Evolutionary conservation across 768 basidiomycete genomes (phyloP).

Genomic region (Russula abietina): DNA sequence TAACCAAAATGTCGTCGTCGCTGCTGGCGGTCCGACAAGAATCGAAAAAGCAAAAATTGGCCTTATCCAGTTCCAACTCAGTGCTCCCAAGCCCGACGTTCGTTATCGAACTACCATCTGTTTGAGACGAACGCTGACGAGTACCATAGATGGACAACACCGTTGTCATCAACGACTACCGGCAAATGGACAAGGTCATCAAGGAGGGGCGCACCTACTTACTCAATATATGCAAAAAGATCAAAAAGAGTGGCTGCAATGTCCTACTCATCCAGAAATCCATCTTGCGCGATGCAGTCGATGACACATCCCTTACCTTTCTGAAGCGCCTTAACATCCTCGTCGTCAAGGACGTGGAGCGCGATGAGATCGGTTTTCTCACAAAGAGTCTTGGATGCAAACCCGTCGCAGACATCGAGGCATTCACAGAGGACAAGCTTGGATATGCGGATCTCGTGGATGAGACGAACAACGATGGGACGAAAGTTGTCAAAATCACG

Average conservation of each 20-base stretch:
- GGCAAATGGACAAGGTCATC: constrained; percentile 99
- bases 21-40: constrained; percentile 88
- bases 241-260: constrained; percentile 99
- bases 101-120: constrained; percentile 29
- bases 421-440: constrained; percentile 96
- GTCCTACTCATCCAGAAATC: constrained; percentile 99
- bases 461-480: constrained; percentile 72
- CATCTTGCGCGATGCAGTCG: constrained; percentile 98
- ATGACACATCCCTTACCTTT: constrained; percentile 95
- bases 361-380: constrained; percentile 97
- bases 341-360: constrained; percentile 94
- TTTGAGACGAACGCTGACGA: constrained; percentile 18
- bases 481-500: constrained; percentile 90
- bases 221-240: constrained; percentile 97
- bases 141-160: constrained; percentile 93
- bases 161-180: constrained; percentile 97
- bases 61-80: constrained; percentile 96
- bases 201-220: constrained; percentile 98
- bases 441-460: constrained; percentile 95
- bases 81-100: constrained; percentile 96
- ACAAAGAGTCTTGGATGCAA: constrained; percentile 92
- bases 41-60: constrained; percentile 99
- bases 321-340: constrained; percentile 95
- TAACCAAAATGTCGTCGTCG: constrained; percentile 87
- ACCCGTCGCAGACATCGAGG: constrained; percentile 95